A percentile compares a stretch with the other conserved stretches of the same genome.
Evolutionary conservation across 2,329 filamentous ascomycete genomes (phyloP).

Genomic region (Sporothrix luriei): DNA sequence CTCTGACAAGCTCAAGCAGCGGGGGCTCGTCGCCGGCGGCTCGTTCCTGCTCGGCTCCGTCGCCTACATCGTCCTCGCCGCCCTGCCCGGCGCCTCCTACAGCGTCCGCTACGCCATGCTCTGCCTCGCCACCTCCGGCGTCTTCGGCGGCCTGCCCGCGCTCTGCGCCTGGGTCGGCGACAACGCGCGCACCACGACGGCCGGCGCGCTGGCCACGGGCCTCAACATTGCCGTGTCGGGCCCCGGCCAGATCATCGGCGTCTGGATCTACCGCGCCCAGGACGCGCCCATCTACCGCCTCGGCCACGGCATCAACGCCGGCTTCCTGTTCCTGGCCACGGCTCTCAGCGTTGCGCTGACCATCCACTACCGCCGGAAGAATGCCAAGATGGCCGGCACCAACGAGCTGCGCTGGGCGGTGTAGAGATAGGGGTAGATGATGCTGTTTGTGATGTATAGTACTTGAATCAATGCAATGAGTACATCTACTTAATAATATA

Average conservation of each 20-base stretch:
- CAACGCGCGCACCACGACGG: conserved; percentile 47
- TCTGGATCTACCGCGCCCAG: conserved; percentile 61
- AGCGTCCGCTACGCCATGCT: conserved; percentile 38
- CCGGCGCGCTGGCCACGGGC: conserved; percentile 58
- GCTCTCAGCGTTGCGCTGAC: background rate
- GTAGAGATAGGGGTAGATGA: background rate
- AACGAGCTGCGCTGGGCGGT: conserved; percentile 27
- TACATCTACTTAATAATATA: too few species aligned
- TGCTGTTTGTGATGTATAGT: background rate
- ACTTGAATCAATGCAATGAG: too few species aligned
- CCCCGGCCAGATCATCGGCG: conserved; percentile 60
- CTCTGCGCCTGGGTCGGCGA: conserved; percentile 39
- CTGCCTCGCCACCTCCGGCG: conserved; percentile 34
- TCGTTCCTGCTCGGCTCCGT: conserved; percentile 29
- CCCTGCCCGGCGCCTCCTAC: conserved; percentile 37
- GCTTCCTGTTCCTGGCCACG: conserved; percentile 45
- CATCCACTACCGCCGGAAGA: conserved; percentile 22
- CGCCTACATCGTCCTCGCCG: conserved; percentile 32
- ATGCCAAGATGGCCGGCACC: conserved; percentile 21
- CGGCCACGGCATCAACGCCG: conserved; percentile 59
- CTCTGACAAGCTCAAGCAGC: conserved; percentile 15
- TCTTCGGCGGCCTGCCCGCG: conserved; percentile 39
- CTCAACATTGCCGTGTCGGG: conserved; percentile 60
- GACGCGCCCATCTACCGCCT: conserved; percentile 59
- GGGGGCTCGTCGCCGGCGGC: conserved; percentile 28